Percentiles rank a stretch among this genome's conserved stretches.
Conservation (phyloP, 2,329 filamentous ascomycete species). For the Elsinoe ampelina region DNA sequence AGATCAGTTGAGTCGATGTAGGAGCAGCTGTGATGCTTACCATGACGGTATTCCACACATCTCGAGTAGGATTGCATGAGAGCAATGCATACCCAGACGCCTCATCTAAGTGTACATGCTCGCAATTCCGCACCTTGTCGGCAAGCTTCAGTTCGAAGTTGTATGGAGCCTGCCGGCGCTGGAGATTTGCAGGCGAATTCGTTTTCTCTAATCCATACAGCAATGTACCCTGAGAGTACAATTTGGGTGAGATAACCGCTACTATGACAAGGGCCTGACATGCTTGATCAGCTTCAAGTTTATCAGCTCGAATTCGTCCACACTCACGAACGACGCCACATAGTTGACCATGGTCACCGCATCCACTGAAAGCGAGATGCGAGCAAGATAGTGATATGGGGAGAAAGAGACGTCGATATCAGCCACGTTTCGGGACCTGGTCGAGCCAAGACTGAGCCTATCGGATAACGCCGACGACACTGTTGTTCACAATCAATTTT, state of each 20-base stretch:
- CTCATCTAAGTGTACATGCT: constrained; percentile 34
- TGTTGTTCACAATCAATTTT: too few species aligned
- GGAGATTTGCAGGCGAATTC: background rate
- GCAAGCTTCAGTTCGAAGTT: constrained; percentile 26
- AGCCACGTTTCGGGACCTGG: too few species aligned
- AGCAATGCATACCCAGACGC: constrained; percentile 31
- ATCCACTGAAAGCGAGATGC: too few species aligned
- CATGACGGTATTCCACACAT: constrained; percentile 40
- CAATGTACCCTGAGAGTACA: constrained; percentile 5
- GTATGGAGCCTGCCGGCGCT: constrained; percentile 7
- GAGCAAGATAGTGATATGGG: background rate
- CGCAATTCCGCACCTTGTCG: constrained; percentile 34
- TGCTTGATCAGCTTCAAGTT: background rate
- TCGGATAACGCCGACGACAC: too few species aligned
- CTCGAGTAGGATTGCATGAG: constrained; percentile 35
- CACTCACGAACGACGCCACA: background rate
- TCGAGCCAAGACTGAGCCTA: too few species aligned
- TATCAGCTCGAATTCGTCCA: background rate
- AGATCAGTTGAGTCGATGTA: constrained; percentile 21
- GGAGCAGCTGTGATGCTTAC: constrained; percentile 21
- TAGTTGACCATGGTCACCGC: background rate
- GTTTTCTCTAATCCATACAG: background rate
- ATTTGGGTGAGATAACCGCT: constrained; percentile 6
- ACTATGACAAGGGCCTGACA: constrained; percentile 10
- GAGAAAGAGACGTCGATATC: background rate